Percentiles rank a stretch among this genome's conserved stretches.
phyloP scores from a whole-genome alignment of 768 basidiomycete species.

The Trametes cingulata region DNA sequence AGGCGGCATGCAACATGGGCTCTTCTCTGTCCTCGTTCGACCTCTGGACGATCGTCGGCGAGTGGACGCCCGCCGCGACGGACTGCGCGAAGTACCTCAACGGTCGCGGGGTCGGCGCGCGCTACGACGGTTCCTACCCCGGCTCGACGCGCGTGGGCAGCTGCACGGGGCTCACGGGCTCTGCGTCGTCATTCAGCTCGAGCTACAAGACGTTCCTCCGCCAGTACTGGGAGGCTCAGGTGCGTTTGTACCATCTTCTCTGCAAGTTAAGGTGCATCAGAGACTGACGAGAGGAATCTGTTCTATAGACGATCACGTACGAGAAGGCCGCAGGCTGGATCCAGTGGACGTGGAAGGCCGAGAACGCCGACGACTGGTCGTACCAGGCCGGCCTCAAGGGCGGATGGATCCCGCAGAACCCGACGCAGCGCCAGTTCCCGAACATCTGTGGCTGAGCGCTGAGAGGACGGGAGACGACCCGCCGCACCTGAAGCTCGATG shows the following conservation, averaged over 20 bases:
- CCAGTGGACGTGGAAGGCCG: slow-evolving; percentile 85
- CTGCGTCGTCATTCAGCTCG: slow-evolving; percentile 69
- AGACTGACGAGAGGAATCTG: neutral
- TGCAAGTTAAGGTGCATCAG: slow-evolving; percentile 13
- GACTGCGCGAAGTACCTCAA: slow-evolving; percentile 85
- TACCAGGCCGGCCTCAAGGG: slow-evolving; percentile 78
- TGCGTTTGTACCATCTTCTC: slow-evolving; percentile 23
- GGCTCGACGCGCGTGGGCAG: slow-evolving; percentile 72
- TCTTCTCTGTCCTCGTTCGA: slow-evolving; percentile 51
- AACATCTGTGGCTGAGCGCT: slow-evolving; percentile 53
- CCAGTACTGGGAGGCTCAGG: slow-evolving; percentile 85
- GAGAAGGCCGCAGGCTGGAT: slow-evolving; percentile 76
- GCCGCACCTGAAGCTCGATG: too few species aligned
- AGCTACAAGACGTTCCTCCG: slow-evolving; percentile 82
- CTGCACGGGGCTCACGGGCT: slow-evolving; percentile 73
- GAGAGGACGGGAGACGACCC: too few species aligned
- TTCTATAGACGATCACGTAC: slow-evolving; percentile 49
- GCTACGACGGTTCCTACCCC: slow-evolving; percentile 60
- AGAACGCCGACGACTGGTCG: slow-evolving; percentile 85
- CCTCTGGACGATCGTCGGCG: slow-evolving; percentile 85
- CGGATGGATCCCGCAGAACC: slow-evolving; percentile 81
- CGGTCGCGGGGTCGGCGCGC: slow-evolving; percentile 69
- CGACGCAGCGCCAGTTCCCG: slow-evolving; percentile 54
- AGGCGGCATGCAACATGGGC: slow-evolving; percentile 52
- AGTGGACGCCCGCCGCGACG: slow-evolving; percentile 79